phyloP scores from a whole-genome alignment of 2,329 filamentous ascomycete species.

The Hymenoscyphus repandus region DNA sequence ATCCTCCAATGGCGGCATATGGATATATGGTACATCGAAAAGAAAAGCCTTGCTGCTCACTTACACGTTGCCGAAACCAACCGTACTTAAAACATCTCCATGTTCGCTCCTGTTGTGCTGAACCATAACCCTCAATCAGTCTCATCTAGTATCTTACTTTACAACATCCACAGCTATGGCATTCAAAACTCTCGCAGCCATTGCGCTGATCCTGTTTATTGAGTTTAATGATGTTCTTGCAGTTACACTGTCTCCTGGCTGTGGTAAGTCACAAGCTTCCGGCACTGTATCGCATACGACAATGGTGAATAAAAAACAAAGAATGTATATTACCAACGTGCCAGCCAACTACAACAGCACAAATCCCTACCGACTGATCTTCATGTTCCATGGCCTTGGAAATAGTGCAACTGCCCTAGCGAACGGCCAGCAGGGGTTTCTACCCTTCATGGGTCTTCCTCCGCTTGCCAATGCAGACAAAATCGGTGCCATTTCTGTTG shows the following conservation, averaged over 20 bases:
- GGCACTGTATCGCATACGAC: conserved; percentile 31
- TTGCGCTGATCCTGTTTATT: neutral
- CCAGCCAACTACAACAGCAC: conserved; percentile 37
- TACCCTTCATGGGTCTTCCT: conserved; percentile 31
- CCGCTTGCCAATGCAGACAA: conserved; percentile 22
- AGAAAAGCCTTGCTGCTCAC: too few species aligned
- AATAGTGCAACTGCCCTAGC: conserved; percentile 36
- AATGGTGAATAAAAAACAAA: conserved; percentile 34
- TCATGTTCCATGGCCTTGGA: conserved; percentile 37
- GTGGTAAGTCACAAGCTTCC: conserved; percentile 30
- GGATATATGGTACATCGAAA: too few species aligned
- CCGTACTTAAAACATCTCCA: neutral
- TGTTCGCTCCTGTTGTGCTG: neutral
- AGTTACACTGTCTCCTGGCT: conserved; percentile 27
- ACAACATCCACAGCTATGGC: neutral
- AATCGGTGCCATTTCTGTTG: conserved; percentile 32
- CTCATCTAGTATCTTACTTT: neutral
- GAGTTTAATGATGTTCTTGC: neutral
- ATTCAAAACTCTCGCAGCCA: neutral
- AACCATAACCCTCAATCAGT: neutral
- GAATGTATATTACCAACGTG: conserved; percentile 36
- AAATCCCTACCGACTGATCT: conserved; percentile 37
- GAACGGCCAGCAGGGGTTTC: conserved; percentile 22
- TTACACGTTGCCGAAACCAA: too few species aligned
- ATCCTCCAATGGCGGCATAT: too few species aligned